Base-by-base conservation (phyloP, 495 filamentous ascomycete genomes). In the Penicillium angulare region DNA sequence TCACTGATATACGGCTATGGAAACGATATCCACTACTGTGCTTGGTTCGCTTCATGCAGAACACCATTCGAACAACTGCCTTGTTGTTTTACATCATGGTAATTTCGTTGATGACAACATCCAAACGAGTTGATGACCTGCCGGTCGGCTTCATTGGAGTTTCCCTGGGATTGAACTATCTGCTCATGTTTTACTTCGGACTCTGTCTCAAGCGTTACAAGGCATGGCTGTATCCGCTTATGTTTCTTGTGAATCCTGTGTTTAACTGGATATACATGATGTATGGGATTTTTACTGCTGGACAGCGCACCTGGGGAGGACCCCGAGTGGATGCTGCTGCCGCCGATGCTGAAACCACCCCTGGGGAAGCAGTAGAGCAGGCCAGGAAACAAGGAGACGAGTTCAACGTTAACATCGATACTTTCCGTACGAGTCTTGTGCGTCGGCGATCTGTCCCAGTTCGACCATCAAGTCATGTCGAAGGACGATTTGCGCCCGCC, bases 211-310 rank as follows among this genome's bases (percentile, higher is more conserved):
- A 85, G 58, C 85, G 93, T 10, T 96, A 81, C 72, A 97, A 98
- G 75, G 84, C 90, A 50, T 92, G 88, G 88, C 79, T 96, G 1
- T 98, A 98, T 63, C 91, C 92, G 0, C 43, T 98, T 47, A 96
- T 98, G 92, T 98, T 97, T 63, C 68, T 96, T 43, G 63, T 97
- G 50, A 97, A 96, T 61, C 93, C 93, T 0, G 95, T 97, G 64
- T 92, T 97, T 79, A 97, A 98, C 69, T 98, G 93, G 93, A 78
- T 90, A 31, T 98, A 97, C 73, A 96, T 96, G 87, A 86, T 96
- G 8, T 86, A 86, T 55, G 83, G 83, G 17, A 85, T 86, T 43
- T 96, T 95, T 65, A 98, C 93, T 5, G 92, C 93, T 17, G 91
- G 92, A 17, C 90, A 97, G 64, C 80, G 93, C 29, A 98, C 93